Evolutionary conservation across 1,139 yeast species (phyloP), one percentile per base, ranked within the genome.

Genomic region (Protomyces inouyei): DNA sequence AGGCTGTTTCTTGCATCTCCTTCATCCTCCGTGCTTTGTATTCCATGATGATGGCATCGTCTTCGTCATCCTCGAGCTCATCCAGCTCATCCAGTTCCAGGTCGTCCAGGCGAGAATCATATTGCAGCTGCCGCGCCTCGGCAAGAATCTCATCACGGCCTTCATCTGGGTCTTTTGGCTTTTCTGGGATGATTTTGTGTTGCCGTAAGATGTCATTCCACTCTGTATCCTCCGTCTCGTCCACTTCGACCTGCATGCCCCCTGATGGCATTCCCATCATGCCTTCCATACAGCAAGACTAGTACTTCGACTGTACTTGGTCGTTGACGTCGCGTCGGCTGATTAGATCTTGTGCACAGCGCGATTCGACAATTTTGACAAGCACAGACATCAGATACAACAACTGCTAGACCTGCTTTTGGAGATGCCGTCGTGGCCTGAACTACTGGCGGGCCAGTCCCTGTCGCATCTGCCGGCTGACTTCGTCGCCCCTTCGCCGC

Each of bases 171-270:
- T 96, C 89, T 25, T 95, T 93, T 38, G 95, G 91, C 71, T 86
- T 85, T 73, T 89, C 92, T 0, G 98, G 98, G 63, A 93, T 90
- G 68, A 93, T 85, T 12, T 98, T 98, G 69, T 92, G 90, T 5
- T 84, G 82, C 69, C 99, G 80, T 57, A 93, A 80, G 69, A 93
- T 91, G 76, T 93, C 99, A 74, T 93, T 93, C 98, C 99, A 93
- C 75, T 93, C 98, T 0, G 98, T 93, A 73, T 93, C 99, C 76
- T 93, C 98, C 68, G 83, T 84, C 45, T 97, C 97, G 76, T 93
- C 92, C 64, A 92, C 63, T 45, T 59, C 63, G 12, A 59, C 63
- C 6, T 59, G 40, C 63, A 59, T 52, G 21, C 57, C 63, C 9
- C 63, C 63, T 4, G 43, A 6, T 5, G 51, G 55, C 61, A 57